Evolutionary conservation across 192 early-diverging fungal species (phyloP).

Genomic region (Coemansia sp.): DNA sequence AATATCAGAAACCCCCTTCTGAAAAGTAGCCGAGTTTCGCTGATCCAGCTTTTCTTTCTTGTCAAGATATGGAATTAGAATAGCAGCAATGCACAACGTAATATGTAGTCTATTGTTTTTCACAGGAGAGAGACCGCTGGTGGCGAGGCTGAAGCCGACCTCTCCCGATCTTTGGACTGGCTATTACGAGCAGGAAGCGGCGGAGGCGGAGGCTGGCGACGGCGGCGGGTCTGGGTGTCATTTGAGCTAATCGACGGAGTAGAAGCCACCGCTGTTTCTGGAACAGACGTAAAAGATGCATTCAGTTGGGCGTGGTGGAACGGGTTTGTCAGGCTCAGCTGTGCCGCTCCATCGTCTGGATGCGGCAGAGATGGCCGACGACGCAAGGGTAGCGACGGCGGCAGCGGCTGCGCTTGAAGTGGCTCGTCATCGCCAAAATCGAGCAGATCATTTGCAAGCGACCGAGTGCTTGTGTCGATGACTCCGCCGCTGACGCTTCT

Average conservation of each 20-base stretch:
- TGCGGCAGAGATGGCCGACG: constrained; percentile 8
- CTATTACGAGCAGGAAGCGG: background rate
- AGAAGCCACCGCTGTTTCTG: background rate
- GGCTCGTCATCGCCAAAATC: background rate
- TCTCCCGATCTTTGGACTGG: constrained; percentile 2
- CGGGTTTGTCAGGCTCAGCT: constrained; percentile 14
- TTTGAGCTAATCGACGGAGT: no score
- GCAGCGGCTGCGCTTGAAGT: background rate
- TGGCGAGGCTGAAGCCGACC: background rate
- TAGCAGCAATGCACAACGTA: no score
- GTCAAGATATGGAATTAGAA: background rate
- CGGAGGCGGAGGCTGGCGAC: constrained; percentile 41
- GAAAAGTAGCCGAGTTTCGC: background rate
- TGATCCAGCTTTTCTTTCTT: background rate
- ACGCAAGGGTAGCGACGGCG: background rate
- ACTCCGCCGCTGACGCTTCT: background rate
- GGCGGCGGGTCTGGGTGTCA: constrained; percentile 16
- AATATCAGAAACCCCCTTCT: background rate
- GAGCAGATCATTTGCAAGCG: background rate
- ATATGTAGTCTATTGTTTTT: background rate
- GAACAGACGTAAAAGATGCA: background rate
- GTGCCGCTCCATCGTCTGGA: background rate
- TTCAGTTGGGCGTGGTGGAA: constrained; percentile 9
- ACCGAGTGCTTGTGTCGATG: background rate
- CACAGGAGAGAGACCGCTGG: constrained; percentile 4